Percentiles rank a stretch among this genome's conserved stretches.
These are phyloP conservation scores for Arthrinium puccinioides DNA, from an alignment of 2,329 filamentous ascomycete genomes.

Conservation along the genomic window DNA sequence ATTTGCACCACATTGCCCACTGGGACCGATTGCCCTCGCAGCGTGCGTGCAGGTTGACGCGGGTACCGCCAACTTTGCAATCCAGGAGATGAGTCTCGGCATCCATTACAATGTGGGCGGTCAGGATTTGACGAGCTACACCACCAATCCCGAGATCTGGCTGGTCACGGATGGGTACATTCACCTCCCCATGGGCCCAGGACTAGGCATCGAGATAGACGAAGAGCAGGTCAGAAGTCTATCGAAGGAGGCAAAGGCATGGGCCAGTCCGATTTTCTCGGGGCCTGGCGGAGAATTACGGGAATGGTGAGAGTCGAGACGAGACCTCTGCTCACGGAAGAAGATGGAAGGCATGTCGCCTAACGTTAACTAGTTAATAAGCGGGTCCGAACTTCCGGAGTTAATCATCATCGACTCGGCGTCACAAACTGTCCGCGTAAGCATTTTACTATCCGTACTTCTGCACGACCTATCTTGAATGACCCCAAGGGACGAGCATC, in stretches of 20 bases:
- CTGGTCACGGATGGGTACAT: slow-evolving; percentile 61
- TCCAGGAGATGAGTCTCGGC: slow-evolving; percentile 72
- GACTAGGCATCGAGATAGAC: slow-evolving; percentile 64
- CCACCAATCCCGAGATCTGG: slow-evolving; percentile 58
- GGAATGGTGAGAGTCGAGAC: slow-evolving; percentile 58
- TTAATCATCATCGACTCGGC: too few species aligned
- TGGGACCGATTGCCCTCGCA: slow-evolving; percentile 67
- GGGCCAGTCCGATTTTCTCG: slow-evolving; percentile 60
- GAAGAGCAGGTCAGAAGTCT: slow-evolving; percentile 59
- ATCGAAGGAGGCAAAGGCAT: slow-evolving; percentile 51
- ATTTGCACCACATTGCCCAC: slow-evolving; percentile 65
- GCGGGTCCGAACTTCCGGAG: too few species aligned
- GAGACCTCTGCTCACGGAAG: too few species aligned
- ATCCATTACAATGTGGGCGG: slow-evolving; percentile 71
- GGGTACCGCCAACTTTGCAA: slow-evolving; percentile 57
- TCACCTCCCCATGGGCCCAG: slow-evolving; percentile 49
- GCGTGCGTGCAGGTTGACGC: slow-evolving; percentile 62
- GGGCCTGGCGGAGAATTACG: slow-evolving; percentile 59
- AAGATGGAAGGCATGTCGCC: too few species aligned
- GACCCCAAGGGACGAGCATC: too few species aligned
- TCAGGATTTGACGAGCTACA: slow-evolving; percentile 59
- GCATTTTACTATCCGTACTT: too few species aligned
- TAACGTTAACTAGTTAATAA: too few species aligned
- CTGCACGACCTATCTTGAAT: too few species aligned
- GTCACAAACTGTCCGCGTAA: too few species aligned